Conservation (phyloP, 2,329 filamentous ascomycete genomes). For the Fonsecaea erecta region DNA sequence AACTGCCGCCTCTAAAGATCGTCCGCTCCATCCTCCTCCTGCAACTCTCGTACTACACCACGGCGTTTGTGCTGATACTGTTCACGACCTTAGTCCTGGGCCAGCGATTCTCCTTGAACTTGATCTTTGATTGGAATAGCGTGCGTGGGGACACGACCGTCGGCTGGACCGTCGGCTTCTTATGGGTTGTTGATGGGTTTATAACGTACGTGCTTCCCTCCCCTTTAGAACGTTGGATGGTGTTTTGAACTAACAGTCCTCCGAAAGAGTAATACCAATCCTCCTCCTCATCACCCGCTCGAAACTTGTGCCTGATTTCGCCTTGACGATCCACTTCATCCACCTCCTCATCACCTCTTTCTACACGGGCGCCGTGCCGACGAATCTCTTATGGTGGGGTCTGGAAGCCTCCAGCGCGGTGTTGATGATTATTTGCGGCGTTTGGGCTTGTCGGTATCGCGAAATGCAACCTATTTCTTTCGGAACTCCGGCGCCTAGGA, state of each 20-base stretch:
- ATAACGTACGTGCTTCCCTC: constrained; percentile 58
- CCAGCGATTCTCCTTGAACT: constrained; percentile 60
- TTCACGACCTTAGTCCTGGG: constrained; percentile 72
- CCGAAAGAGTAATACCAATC: constrained; percentile 74
- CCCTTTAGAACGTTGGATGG: neutral
- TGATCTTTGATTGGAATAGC: constrained; percentile 67
- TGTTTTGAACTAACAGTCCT: neutral
- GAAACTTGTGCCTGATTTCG: constrained; percentile 94
- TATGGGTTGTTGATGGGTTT: constrained; percentile 69
- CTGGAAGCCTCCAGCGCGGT: constrained; percentile 65
- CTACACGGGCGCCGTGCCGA: constrained; percentile 77
- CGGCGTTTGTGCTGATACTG: constrained; percentile 65
- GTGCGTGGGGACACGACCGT: constrained; percentile 70
- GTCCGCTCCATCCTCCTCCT: constrained; percentile 68
- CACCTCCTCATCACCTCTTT: constrained; percentile 78
- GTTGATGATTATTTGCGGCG: constrained; percentile 72
- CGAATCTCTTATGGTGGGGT: constrained; percentile 84
- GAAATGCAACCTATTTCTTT: constrained; percentile 90
- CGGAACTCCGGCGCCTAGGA: constrained; percentile 57
- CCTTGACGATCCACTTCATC: constrained; percentile 82
- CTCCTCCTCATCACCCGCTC: constrained; percentile 82
- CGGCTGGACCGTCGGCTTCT: constrained; percentile 70
- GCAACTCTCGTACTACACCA: constrained; percentile 67
- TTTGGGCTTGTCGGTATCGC: constrained; percentile 90
- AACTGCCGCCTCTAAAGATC: constrained; percentile 70